Conservation (phyloP, 2,329 filamentous ascomycete genomes). For the Epichloe baconii region DNA sequence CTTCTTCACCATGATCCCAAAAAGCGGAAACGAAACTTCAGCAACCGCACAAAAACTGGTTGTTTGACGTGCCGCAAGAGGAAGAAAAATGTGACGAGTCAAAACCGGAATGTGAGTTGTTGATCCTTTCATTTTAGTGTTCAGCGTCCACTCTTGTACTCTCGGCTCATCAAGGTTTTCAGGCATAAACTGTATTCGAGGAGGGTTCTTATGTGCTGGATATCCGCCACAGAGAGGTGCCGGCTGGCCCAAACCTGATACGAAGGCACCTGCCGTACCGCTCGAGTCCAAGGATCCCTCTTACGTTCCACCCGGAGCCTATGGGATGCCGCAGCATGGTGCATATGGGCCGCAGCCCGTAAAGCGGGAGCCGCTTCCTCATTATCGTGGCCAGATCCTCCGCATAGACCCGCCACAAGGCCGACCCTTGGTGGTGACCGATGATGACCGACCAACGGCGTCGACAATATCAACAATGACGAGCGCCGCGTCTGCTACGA, state of each 20-base stretch:
- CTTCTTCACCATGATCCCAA: conserved; percentile 48
- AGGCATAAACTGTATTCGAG: conserved; percentile 84
- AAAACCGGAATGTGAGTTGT: conserved; percentile 73
- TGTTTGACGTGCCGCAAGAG: conserved; percentile 83
- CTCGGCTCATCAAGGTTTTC: neutral
- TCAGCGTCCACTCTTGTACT: neutral
- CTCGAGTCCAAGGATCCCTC: conserved; percentile 71
- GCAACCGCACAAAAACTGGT: conserved; percentile 89
- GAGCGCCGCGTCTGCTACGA: conserved; percentile 39
- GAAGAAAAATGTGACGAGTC: conserved; percentile 98
- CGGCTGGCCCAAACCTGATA: conserved; percentile 63
- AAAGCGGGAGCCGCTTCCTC: conserved; percentile 44
- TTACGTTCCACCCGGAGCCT: conserved; percentile 48
- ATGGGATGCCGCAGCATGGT: conserved; percentile 43
- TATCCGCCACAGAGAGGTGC: conserved; percentile 70
- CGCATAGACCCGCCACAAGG: conserved; percentile 51
- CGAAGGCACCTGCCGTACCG: conserved; percentile 53
- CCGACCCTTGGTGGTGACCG: conserved; percentile 35
- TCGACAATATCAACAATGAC: conserved; percentile 46
- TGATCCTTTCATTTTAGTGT: too few relatives aligned
- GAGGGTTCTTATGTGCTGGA: conserved; percentile 81
- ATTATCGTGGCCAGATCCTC: conserved; percentile 47
- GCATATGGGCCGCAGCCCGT: conserved; percentile 23
- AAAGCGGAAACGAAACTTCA: conserved; percentile 70
- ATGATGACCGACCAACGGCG: conserved; percentile 46